Evolutionary conservation across 208 protist species (phyloP).

Genomic region (Herpetomonas samuelpessoai): DNA sequence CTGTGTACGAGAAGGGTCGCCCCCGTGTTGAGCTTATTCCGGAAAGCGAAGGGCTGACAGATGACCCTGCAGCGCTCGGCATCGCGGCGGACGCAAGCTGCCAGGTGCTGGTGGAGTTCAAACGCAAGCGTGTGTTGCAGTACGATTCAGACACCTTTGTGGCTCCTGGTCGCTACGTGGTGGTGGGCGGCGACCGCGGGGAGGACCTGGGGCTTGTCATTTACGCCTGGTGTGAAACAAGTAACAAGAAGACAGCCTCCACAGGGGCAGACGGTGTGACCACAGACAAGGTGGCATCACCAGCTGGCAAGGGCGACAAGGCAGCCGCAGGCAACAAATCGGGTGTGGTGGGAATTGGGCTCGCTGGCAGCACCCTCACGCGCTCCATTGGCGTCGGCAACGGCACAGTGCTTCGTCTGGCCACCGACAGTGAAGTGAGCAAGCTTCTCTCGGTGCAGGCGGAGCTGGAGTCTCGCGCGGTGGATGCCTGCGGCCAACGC

Average conservation of each 20-base stretch:
- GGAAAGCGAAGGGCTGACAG: background rate
- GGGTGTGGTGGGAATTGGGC: slow-evolving; percentile 45
- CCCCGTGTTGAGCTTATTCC: slow-evolving; percentile 38
- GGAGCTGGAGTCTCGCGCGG: slow-evolving; percentile 76
- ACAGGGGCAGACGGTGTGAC: background rate
- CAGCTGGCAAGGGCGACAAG: background rate
- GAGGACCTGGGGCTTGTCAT: slow-evolving; percentile 87
- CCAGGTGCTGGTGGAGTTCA: slow-evolving; percentile 91
- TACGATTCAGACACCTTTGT: slow-evolving; percentile 79
- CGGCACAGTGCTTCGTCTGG: slow-evolving; percentile 73
- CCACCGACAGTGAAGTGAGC: slow-evolving; percentile 52
- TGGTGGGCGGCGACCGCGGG: slow-evolving; percentile 85
- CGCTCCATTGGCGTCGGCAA: slow-evolving; percentile 71
- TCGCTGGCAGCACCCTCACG: slow-evolving; percentile 53
- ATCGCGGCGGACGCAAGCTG: slow-evolving; percentile 51
- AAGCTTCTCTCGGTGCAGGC: slow-evolving; percentile 72
- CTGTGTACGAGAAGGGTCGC: slow-evolving; percentile 59
- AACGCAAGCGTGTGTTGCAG: slow-evolving; percentile 81
- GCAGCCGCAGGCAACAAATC: slow-evolving; percentile 1
- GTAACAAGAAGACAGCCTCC: background rate
- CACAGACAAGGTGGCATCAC: background rate
- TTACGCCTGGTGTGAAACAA: slow-evolving; percentile 70
- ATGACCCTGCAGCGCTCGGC: slow-evolving; percentile 45
- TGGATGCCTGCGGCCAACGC: slow-evolving; percentile 75
- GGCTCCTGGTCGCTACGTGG: slow-evolving; percentile 74